Percentiles rank a stretch among this genome's conserved stretches.
phyloP scores from a whole-genome alignment of 2,329 filamentous ascomycete species.

The Colletotrichum sp. region DNA sequence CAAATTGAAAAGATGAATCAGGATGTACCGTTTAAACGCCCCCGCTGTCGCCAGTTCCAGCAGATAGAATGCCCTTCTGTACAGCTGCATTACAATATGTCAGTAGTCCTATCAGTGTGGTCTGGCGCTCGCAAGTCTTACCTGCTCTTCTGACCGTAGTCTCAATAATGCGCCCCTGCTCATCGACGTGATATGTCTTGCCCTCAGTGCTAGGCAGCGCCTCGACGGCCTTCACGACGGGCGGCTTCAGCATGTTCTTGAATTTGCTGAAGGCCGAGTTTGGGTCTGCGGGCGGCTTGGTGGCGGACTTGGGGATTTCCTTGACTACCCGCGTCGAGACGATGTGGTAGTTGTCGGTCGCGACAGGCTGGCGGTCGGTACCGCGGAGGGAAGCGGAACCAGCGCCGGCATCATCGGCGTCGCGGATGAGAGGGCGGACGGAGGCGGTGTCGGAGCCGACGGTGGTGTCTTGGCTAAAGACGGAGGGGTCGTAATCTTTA shows the following conservation, averaged over 20 bases:
- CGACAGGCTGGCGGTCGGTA: background rate
- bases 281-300: background rate
- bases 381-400: background rate
- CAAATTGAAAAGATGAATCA: no score
- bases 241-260: conserved; percentile 16
- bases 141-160: conserved; percentile 13
- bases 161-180: conserved; percentile 15
- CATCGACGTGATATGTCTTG: conserved; percentile 21
- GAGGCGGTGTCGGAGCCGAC: conserved; percentile 11
- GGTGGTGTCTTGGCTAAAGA: conserved; percentile 13
- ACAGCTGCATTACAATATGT: background rate
- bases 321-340: conserved; percentile 14
- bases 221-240: conserved; percentile 14
- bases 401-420: background rate
- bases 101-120: background rate
- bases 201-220: conserved; percentile 11
- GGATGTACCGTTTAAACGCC: no score
- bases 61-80: background rate
- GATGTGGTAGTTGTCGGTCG: conserved; percentile 12
- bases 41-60: background rate
- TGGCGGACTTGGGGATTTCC: conserved; percentile 3
- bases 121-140: background rate
- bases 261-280: conserved; percentile 3
- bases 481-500: background rate
- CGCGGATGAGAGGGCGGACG: background rate